Conservation (phyloP, 208 protist species). For the Trypanosoma mega region DNA sequence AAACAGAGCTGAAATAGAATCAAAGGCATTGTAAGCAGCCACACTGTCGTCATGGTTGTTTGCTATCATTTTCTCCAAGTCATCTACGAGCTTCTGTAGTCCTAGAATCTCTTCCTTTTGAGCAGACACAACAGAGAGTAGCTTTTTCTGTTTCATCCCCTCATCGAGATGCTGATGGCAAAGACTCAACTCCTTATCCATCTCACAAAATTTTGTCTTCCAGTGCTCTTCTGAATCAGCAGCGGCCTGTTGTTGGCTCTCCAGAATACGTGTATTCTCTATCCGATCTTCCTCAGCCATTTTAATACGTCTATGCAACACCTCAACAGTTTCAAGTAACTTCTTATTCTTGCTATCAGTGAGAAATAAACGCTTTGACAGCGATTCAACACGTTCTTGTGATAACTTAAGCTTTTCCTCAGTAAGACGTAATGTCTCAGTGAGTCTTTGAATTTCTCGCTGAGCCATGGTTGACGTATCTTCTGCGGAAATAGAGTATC, state of each 20-base stretch:
- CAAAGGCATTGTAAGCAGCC: conserved; percentile 1
- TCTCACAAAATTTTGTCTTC: conserved; percentile 3
- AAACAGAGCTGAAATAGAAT: conserved; percentile 9
- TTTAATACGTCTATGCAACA: conserved; percentile 5
- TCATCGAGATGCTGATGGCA: background rate
- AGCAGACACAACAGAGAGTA: background rate
- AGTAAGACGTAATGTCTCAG: background rate
- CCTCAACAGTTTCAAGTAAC: background rate
- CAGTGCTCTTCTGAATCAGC: background rate
- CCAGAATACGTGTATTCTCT: background rate
- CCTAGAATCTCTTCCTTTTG: conserved; percentile 15
- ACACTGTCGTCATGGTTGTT: background rate
- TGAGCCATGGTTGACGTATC: conserved; percentile 3
- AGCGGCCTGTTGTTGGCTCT: background rate
- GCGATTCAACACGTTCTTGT: conserved; percentile 1
- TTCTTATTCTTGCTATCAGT: conserved; percentile 15
- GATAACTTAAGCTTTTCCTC: conserved; percentile 5
- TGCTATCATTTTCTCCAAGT: conserved; percentile 5
- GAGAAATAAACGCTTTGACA: background rate
- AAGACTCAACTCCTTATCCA: conserved; percentile 1
- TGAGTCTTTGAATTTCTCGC: background rate
- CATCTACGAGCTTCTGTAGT: conserved; percentile 16
- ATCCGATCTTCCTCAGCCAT: background rate
- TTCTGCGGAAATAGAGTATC: background rate
- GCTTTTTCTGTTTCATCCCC: background rate